Base-by-base conservation (phyloP, 1,284 basidiomycete genomes). In the Ganoderma leucocontextum region DNA sequence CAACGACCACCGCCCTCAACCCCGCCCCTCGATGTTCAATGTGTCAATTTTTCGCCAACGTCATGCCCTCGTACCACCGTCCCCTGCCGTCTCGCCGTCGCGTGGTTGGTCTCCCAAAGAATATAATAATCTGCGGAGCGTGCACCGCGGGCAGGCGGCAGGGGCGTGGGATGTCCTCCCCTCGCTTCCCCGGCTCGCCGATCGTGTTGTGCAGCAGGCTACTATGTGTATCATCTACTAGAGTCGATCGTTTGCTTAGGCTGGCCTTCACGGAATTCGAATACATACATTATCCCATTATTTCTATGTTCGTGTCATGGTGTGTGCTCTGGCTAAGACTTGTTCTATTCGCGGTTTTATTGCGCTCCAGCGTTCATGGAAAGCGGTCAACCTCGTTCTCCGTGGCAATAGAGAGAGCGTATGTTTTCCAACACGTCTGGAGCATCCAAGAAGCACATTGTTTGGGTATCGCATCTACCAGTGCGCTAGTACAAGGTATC, bases 201-300 rank as follows among this genome's bases (percentile, higher is more conserved):
- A 60, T 67, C 63, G 65, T 71, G 68, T 71, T 73, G 72, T 72
- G 72, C 72, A 49, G 47, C 47, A 71, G 73, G 72, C 70, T 74
- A 74, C 70, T 68, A 71, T 74, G 71, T 72, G 75, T 76, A 75
- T 74, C 74, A 74, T 76, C 67, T 73, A 73, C 72, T 76, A 75
- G 75, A 72, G 72, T 71, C 64, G 68, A 68, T 58, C 68, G 69
- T 72, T 70, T 76, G 72, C 72, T 74, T 70, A 74, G 71, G 75
- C 70, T 70, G 74, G 73, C 70, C 71, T 76, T 63, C 67, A 71
- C 63, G 74, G 74, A 76, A 76, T 76, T 70, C 67, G 74, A 76
- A 76, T 76, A 72, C 67, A 73, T 72, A 72, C 67, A 73, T 72
- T 74, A 76, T 76, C 41, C 59, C 6, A 22, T 38, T 38, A 25